Base-by-base conservation (phyloP, 805 yeast species). In the Candida schatavii region DNA sequence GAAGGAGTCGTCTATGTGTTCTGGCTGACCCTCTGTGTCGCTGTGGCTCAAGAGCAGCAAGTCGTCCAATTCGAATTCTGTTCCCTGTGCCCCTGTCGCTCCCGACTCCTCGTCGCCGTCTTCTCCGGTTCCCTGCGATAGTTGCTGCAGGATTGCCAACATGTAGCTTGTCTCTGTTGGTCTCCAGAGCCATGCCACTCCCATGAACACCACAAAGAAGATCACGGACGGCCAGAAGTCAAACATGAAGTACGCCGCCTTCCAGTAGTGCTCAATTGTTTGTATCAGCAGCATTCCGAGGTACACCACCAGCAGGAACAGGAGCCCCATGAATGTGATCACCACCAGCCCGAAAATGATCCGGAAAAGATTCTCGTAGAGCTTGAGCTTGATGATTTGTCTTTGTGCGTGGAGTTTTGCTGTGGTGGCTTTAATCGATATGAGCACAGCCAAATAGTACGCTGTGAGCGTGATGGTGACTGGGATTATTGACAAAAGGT, bases 171-270 rank as follows among this genome's bases (percentile, higher is more conserved):
- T 88, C 52, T 85, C 93, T 0, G 97, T 91, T 41, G 99, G 99
- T 64, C 99, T 83, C 99, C 99, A 93, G 48, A 93, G 78, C 70
- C 89, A 80, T 4, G 96, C 87, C 48, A 93, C 74, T 7, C 89
- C 78, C 54, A 84, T 77, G 61, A 93, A 90, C 29, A 90, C 90
- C 37, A 83, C 65, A 57, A 86, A 88, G 66, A 88, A 93, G 11
- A 89, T 83, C 37, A 88, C 75, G 37, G 95, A 83, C 30, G 97
- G 96, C 97, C 98, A 90, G 69, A 95, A 95, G 53, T 91, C 97
- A 35, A 84, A 75, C 41, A 88, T 65, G 55, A 93, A 88, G 70
- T 88, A 90, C 56, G 95, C 80, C 35, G 88, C 78, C 65, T 90
- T 87, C 99, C 99, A 93, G 59, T 87, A 84, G 51, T 80, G 80